Evolutionary conservation across 2,329 filamentous ascomycete species (phyloP).

Genomic region (Chaetothyriales sp.): DNA sequence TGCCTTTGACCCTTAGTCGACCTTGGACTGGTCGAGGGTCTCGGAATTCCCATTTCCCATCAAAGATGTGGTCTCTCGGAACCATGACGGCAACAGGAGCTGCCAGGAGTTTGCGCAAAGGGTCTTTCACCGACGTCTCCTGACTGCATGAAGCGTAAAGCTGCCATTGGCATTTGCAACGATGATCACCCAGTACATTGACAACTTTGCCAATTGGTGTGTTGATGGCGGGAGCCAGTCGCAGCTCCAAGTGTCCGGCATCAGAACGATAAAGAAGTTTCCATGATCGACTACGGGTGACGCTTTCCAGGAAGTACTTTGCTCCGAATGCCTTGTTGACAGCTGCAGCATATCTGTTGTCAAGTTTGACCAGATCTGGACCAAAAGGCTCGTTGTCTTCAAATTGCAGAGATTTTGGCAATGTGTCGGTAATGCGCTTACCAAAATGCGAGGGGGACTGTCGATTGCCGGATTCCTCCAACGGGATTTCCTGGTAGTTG

Average conservation of each 20-base stretch:
- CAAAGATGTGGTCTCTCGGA: constrained; percentile 20
- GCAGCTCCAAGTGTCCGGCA: not conserved
- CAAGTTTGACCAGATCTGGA: not conserved
- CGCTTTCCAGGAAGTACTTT: constrained; percentile 20
- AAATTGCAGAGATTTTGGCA: not conserved
- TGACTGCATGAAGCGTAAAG: constrained; percentile 34
- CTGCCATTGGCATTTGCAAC: constrained; percentile 26
- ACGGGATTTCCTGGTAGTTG: constrained; percentile 14
- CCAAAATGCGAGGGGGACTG: not conserved
- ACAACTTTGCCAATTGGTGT: not conserved
- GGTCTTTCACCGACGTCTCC: constrained; percentile 26
- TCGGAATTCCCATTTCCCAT: constrained; percentile 34
- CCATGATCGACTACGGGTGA: constrained; percentile 22
- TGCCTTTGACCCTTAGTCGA: constrained; percentile 25
- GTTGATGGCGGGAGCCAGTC: not conserved
- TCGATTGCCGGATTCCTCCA: not conserved
- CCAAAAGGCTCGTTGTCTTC: not conserved
- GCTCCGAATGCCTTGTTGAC: constrained; percentile 22
- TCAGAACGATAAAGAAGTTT: constrained; percentile 26
- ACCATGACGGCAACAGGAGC: constrained; percentile 37
- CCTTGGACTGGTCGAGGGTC: constrained; percentile 21
- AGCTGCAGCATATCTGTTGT: constrained; percentile 25
- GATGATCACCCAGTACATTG: not conserved
- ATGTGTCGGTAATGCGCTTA: not conserved
- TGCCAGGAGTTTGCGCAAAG: constrained; percentile 29